Conservation (phyloP, 257 asterid species). For the Solanum ahanhuiri region DNA sequence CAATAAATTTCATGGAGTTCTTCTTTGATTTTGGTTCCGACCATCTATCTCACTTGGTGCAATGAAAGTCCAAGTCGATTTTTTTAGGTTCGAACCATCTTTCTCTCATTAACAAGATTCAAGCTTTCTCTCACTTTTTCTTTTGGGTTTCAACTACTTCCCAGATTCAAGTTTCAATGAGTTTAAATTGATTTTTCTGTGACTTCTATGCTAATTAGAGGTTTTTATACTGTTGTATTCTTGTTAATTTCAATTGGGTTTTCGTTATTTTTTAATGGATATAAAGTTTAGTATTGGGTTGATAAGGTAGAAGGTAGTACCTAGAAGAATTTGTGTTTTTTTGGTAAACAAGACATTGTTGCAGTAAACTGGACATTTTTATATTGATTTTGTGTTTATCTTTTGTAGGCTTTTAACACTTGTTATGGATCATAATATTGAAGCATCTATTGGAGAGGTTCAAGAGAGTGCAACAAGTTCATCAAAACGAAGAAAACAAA, state of each 20-base stretch:
- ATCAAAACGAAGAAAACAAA: background rate
- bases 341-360: background rate
- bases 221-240: background rate
- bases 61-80: background rate
- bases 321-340: background rate
- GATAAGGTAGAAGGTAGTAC: too few species aligned
- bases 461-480: background rate
- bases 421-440: background rate
- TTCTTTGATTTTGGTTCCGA: background rate
- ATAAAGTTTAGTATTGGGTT: background rate
- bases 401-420: background rate
- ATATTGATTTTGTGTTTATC: too few species aligned
- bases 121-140: background rate
- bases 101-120: background rate
- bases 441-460: background rate
- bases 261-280: background rate
- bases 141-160: background rate
- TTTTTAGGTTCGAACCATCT: background rate
- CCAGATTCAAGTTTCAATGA: background rate
- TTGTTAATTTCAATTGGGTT: background rate
- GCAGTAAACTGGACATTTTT: too few species aligned
- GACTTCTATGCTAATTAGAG: background rate
- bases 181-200: background rate
- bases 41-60: background rate
- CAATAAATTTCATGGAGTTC: background rate